A percentile compares a stretch with the other conserved stretches of the same genome.
Evolutionary conservation across 306 rosid species (phyloP).

Genomic region (Dicorynia guianensis): DNA sequence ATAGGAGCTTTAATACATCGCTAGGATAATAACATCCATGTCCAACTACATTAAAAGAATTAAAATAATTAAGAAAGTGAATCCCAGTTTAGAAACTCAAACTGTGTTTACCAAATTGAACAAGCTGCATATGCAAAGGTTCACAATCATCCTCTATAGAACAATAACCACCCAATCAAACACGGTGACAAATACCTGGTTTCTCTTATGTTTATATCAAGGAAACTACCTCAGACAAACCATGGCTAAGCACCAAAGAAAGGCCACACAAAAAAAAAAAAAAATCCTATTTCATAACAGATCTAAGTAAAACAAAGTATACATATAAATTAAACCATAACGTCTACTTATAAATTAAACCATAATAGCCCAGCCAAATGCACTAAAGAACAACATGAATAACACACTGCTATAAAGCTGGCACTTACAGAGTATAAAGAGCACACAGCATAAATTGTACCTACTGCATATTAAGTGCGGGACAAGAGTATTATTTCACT

Average conservation of each 20-base stretch:
- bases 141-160: not conserved
- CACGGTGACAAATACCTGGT: not conserved
- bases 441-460: not conserved
- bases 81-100: not conserved
- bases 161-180: not conserved
- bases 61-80: not conserved
- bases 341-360: not conserved
- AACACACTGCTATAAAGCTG: not conserved
- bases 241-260: not conserved
- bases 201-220: too few relatives aligned
- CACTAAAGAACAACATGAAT: constrained; percentile 1
- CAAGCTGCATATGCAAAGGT: not conserved
- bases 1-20: not conserved
- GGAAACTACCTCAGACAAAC: not conserved
- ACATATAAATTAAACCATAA: not conserved
- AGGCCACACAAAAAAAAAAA: not conserved
- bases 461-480: not conserved
- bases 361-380: not conserved
- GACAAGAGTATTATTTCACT: not conserved
- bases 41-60: not conserved
- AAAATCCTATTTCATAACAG: not conserved
- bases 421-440: not conserved
- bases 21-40: not conserved
- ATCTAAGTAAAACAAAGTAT: not conserved
- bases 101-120: not conserved